phyloP scores from a whole-genome alignment of 1,284 basidiomycete species.

The Microbotryum violaceum region DNA sequence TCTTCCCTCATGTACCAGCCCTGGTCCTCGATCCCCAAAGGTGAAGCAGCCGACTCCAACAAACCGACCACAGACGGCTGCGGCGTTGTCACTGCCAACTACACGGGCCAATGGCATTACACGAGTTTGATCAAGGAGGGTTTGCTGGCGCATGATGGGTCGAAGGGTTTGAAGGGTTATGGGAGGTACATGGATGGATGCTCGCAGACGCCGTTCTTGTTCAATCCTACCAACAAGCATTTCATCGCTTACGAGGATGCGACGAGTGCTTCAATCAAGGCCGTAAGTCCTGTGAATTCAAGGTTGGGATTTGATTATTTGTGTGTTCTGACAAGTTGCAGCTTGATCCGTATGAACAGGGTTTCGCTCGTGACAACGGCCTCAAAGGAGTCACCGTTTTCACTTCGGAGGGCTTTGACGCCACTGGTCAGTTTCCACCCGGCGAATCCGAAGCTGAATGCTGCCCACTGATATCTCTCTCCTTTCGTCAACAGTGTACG shows the following conservation, averaged over 20 bases:
- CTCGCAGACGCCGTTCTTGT: constrained; percentile 21
- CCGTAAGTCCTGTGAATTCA: background rate
- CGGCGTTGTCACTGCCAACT: constrained; percentile 8
- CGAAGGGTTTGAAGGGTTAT: constrained; percentile 15
- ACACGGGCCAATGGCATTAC: constrained; percentile 23
- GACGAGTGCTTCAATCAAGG: constrained; percentile 8
- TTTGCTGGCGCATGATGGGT: constrained; percentile 10
- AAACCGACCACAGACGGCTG: constrained; percentile 11
- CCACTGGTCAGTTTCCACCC: too few relatives aligned
- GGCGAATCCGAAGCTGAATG: too few relatives aligned
- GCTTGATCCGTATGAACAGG: too few relatives aligned
- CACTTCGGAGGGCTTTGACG: too few relatives aligned
- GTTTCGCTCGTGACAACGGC: too few relatives aligned
- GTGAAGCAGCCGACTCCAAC: constrained; percentile 18
- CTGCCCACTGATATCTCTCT: too few relatives aligned
- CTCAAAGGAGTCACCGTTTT: too few relatives aligned
- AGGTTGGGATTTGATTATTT: too few relatives aligned
- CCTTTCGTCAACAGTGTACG: too few relatives aligned
- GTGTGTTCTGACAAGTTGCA: too few relatives aligned
- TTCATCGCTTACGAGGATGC: constrained; percentile 29
- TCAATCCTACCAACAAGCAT: constrained; percentile 11
- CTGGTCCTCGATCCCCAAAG: constrained; percentile 11
- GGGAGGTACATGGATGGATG: constrained; percentile 18
- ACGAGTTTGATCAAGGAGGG: constrained; percentile 10
- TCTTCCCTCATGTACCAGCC: constrained; percentile 15